phyloP scores from a whole-genome alignment of 106 monocot species.

The Posidonia australis region DNA sequence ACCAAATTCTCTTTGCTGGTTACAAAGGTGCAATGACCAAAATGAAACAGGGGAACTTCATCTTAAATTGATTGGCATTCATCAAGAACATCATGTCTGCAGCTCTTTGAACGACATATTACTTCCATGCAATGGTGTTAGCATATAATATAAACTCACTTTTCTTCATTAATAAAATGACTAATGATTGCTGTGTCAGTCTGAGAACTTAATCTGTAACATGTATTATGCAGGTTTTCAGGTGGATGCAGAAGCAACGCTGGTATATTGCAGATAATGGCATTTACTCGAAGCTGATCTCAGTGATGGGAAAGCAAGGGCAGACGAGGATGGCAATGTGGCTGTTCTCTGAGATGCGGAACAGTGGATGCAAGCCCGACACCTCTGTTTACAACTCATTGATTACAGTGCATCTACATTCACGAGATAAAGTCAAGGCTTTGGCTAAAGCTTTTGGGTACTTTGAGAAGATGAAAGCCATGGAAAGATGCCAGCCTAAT shows the following conservation, averaged over 20 bases:
- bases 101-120: no score
- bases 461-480: slow-evolving; percentile 87
- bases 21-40: no score
- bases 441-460: slow-evolving; percentile 68
- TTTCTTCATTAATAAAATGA: no score
- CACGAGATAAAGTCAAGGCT: slow-evolving; percentile 67
- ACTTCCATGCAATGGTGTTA: no score
- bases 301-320: slow-evolving; percentile 97
- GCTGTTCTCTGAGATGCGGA: slow-evolving; percentile 95
- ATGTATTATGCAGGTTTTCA: slow-evolving; percentile 49
- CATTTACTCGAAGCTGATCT: slow-evolving; percentile 91
- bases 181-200: no score
- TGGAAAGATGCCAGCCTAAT: slow-evolving; percentile 81
- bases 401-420: slow-evolving; percentile 83
- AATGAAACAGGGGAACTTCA: no score
- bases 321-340: slow-evolving; percentile 98
- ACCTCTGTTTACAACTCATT: slow-evolving; percentile 88
- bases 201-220: no score
- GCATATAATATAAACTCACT: no score
- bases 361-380: slow-evolving; percentile 84
- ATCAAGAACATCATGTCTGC: no score
- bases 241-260: slow-evolving; percentile 97
- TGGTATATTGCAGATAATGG: slow-evolving; percentile 99
- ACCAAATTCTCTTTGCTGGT: no score
- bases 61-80: no score